Percentiles rank a stretch among this genome's conserved stretches.
Evolutionary conservation across 2,329 filamentous ascomycete species (phyloP).

Genomic region (Lachnellula cervina): DNA sequence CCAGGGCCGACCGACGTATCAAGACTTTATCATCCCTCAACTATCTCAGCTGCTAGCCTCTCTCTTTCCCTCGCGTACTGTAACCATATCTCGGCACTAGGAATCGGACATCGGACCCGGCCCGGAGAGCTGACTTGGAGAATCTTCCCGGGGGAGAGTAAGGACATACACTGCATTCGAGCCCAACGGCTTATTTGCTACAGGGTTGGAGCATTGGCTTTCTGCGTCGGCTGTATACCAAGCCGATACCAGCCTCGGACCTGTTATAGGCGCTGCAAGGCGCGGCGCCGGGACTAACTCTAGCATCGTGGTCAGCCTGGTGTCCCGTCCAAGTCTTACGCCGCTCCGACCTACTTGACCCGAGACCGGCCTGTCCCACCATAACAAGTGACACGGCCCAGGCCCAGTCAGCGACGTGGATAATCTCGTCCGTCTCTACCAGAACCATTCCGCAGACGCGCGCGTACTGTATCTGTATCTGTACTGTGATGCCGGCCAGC

Average conservation of each 20-base stretch:
- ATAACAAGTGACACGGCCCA: conserved; percentile 28
- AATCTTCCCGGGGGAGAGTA: conserved; percentile 44
- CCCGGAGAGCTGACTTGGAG: conserved; percentile 47
- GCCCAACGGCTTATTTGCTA: conserved; percentile 35
- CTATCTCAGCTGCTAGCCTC: conserved; percentile 20
- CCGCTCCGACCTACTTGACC: conserved; percentile 16
- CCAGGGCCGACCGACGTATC: conserved; percentile 19
- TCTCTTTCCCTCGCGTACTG: conserved; percentile 40
- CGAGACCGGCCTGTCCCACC: conserved; percentile 21
- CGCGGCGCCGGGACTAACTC: conserved; percentile 25
- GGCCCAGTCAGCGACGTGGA: conserved; percentile 41
- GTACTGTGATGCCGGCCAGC: conserved; percentile 41
- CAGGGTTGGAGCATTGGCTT: conserved; percentile 41
- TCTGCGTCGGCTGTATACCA: conserved; percentile 43
- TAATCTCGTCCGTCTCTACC: conserved; percentile 35
- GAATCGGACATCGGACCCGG: conserved; percentile 59
- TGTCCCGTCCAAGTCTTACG: conserved; percentile 21
- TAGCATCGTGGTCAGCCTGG: conserved; percentile 22
- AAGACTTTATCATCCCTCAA: conserved; percentile 26
- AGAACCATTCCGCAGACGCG: conserved; percentile 45
- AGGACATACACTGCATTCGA: conserved; percentile 48
- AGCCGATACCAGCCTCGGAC: conserved; percentile 13
- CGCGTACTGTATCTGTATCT: too few relatives aligned
- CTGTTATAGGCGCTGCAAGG: conserved; percentile 23
- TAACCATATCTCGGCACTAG: conserved; percentile 46